These are phyloP conservation scores for Starmerella khaoyaiensis DNA, from an alignment of 805 yeast genomes.

Conservation along the genomic window DNA sequence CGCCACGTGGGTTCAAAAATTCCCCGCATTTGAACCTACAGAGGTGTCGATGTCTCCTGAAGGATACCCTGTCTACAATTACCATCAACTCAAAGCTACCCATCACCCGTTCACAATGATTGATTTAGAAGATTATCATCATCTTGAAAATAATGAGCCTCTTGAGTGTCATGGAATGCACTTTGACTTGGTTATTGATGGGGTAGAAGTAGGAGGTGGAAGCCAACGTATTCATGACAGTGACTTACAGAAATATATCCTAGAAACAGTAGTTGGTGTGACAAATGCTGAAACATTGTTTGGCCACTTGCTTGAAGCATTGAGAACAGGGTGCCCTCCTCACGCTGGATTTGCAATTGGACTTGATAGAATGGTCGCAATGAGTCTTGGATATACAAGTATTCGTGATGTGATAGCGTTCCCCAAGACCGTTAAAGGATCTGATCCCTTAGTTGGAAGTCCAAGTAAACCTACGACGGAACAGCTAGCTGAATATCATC, in stretches of 20 bases:
- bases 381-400: constrained; percentile 62
- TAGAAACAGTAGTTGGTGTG: constrained; percentile 51
- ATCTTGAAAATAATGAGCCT: constrained; percentile 39
- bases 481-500: constrained; percentile 43
- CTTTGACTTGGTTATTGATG: constrained; percentile 86
- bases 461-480: constrained; percentile 48
- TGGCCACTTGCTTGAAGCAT: constrained; percentile 74
- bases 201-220: constrained; percentile 96
- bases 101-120: constrained; percentile 99
- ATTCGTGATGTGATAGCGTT: constrained; percentile 92
- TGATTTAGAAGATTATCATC: constrained; percentile 49
- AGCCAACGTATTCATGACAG: constrained; percentile 89
- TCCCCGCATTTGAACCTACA: constrained; percentile 77
- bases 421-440: constrained; percentile 83
- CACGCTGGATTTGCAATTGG: constrained; percentile 97
- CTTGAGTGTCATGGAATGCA: constrained; percentile 72
- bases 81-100: constrained; percentile 44
- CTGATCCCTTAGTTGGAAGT: constrained; percentile 75
- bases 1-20: constrained; percentile 68
- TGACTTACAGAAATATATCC: constrained; percentile 57
- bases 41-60: constrained; percentile 15
- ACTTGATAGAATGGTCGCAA: constrained; percentile 83
- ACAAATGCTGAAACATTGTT: constrained; percentile 47
- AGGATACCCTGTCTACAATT: constrained; percentile 52
- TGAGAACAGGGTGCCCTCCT: constrained; percentile 91